Evolutionary conservation across 345 rosid species (phyloP).

Genomic region (Eucalyptus erythrocorys): DNA sequence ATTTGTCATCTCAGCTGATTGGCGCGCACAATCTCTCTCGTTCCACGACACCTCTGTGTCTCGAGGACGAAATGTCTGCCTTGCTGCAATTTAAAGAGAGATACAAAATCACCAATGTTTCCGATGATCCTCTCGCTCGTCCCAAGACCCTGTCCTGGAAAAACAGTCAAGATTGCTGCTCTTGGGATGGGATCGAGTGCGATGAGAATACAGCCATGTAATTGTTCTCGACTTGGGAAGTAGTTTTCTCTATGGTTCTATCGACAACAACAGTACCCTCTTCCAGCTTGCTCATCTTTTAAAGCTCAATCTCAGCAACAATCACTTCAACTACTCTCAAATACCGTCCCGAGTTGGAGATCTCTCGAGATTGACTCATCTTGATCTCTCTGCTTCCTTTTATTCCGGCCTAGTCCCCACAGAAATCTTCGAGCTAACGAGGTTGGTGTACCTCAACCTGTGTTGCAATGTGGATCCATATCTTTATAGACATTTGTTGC

Average conservation of each 20-base stretch:
- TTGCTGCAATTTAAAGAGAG: not conserved
- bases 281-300: not conserved
- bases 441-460: not conserved
- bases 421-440: not conserved
- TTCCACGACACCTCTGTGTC: not conserved
- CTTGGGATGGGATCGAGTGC: not conserved
- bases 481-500: accelerated
- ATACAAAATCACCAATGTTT: not conserved
- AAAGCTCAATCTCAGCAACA: not conserved
- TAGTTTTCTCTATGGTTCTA: not conserved
- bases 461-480: not conserved
- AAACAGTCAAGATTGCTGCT: not conserved
- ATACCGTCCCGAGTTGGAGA: not conserved
- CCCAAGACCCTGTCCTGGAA: not conserved
- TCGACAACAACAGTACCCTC: not conserved
- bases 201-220: not conserved
- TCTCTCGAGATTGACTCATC: not conserved
- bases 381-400: not conserved
- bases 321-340: not conserved
- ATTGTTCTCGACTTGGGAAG: not conserved
- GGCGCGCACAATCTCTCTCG: accelerated
- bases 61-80: not conserved
- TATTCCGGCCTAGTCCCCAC: not conserved
- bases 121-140: not conserved
- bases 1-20: not conserved